These are phyloP conservation scores for Flammula alnicola DNA, from an alignment of 1,284 basidiomycete genomes.

Conservation along the genomic window DNA sequence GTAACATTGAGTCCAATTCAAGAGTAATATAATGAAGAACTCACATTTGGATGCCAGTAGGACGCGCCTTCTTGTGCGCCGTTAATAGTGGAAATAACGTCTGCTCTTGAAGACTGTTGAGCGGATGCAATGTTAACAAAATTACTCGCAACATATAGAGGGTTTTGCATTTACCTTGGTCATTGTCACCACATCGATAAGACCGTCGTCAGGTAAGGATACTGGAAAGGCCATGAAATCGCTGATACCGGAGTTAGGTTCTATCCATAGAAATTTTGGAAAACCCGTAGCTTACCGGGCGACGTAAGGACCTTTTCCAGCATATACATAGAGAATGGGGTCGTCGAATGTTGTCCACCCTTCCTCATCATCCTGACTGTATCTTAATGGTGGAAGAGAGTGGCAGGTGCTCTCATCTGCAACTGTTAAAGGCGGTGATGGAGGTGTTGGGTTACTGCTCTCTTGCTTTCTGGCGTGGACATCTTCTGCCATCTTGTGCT, in stretches of 20 bases:
- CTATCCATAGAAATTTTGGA: not conserved
- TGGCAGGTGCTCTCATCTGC: constrained; percentile 22
- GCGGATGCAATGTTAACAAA: constrained; percentile 3
- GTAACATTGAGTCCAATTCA: constrained; percentile 7
- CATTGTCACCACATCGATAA: constrained; percentile 81
- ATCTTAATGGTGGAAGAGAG: constrained; percentile 47
- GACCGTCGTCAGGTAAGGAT: constrained; percentile 77
- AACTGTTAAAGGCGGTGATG: constrained; percentile 21
- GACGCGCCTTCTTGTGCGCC: constrained; percentile 70
- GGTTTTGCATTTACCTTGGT: constrained; percentile 49
- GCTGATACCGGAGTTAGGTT: constrained; percentile 35
- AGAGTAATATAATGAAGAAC: constrained; percentile 25
- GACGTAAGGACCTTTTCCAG: constrained; percentile 74
- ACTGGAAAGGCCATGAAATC: constrained; percentile 90
- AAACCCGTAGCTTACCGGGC: constrained; percentile 50
- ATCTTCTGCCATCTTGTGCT: constrained; percentile 67
- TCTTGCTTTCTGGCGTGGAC: constrained; percentile 35
- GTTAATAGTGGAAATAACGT: constrained; percentile 64
- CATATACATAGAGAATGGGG: constrained; percentile 73
- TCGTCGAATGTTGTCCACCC: constrained; percentile 77
- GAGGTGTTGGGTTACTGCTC: constrained; percentile 3
- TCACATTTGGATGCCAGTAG: constrained; percentile 71
- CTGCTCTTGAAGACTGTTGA: constrained; percentile 56
- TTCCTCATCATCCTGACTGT: constrained; percentile 48
- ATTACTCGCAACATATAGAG: not conserved